Evolutionary conservation across 257 asterid species (phyloP), one percentile per base, ranked within the genome.

Genomic region (Eucommia ulmoides): DNA sequence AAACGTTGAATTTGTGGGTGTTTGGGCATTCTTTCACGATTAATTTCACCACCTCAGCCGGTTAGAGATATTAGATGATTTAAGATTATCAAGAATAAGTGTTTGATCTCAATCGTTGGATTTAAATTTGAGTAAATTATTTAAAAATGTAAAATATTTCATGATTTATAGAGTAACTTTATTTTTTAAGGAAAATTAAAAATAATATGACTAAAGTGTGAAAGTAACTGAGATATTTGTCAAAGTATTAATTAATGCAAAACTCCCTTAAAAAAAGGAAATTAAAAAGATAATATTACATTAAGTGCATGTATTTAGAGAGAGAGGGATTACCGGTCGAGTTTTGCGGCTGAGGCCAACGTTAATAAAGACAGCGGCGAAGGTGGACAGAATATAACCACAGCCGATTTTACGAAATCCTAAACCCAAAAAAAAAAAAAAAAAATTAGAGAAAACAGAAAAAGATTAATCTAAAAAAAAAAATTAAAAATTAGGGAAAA

Each of bases 401-500:
- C 79, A 59, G 24, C 93, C 95, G 50, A 88, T 77, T 51, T 77
- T 85, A 29, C 93, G 71, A 49, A 83, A 88, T 52, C 97, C 97
- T 87, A 2, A 42, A 6, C 15, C 8, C 3, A 42, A 38, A 9
- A 7, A 38, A 7, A 8, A 16, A 16, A 16, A 42, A 42, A 16
- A 59, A 16, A 48, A 12, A 65, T 22, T 57, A 50, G 45, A 8
- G 1, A 19, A 41, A 17, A 1, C 2, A 22, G 33, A 41, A 15
- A 3, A 15, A 48, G 25, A 29, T 2, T 22, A 2, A 42, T 29
- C 29, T 19, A 23, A 51, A 29, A 14, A n/a, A 45, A 55, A 20
- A 0, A n/a, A 9, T 33, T 0, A 9, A 17, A 41, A 54, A 44
- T 1, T 22, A 1, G 19, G 1, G 2, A 0, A 12, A 22, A 14